Evolutionary conservation across 768 basidiomycete genomes (phyloP).

Genomic region (Boletus eberwhitei): DNA sequence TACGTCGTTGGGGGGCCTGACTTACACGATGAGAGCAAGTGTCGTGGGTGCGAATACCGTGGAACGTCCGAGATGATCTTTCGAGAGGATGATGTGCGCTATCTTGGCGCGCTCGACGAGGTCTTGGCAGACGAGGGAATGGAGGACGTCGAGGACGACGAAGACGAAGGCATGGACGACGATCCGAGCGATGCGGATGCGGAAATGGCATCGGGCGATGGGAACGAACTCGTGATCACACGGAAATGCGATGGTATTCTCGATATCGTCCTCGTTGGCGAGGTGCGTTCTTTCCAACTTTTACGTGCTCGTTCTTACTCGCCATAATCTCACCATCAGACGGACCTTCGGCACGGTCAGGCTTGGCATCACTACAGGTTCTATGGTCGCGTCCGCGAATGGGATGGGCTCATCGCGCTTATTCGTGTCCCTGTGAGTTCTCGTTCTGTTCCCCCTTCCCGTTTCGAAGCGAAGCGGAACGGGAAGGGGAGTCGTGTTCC

Average conservation of each 20-base stretch:
- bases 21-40: slow-evolving; percentile 42
- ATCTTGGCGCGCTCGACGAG: slow-evolving; percentile 17
- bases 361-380: slow-evolving; percentile 49
- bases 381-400: slow-evolving; percentile 52
- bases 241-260: slow-evolving; percentile 50
- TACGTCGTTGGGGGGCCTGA: slow-evolving; percentile 37
- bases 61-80: slow-evolving; percentile 29
- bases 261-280: slow-evolving; percentile 62
- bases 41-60: slow-evolving; percentile 31
- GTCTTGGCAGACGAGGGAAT: slow-evolving; percentile 7
- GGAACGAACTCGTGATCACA: slow-evolving; percentile 21
- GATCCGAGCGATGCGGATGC: slow-evolving; percentile 22
- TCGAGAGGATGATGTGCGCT: slow-evolving; percentile 24
- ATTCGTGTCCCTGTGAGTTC: slow-evolving; percentile 38
- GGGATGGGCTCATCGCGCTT: slow-evolving; percentile 59
- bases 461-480: neutral
- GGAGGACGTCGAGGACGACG: slow-evolving; percentile 28
- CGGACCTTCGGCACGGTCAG: slow-evolving; percentile 43
- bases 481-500: neutral
- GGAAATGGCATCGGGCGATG: slow-evolving; percentile 25
- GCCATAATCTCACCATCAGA: slow-evolving; percentile 31
- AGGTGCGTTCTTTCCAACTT: slow-evolving; percentile 35
- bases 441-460: neutral
- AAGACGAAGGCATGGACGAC: slow-evolving; percentile 28
- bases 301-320: neutral